Evolutionary conservation across 768 basidiomycete species (phyloP), one percentile per base, ranked within the genome.

Genomic region (Leccinellum rugosiceps): DNA sequence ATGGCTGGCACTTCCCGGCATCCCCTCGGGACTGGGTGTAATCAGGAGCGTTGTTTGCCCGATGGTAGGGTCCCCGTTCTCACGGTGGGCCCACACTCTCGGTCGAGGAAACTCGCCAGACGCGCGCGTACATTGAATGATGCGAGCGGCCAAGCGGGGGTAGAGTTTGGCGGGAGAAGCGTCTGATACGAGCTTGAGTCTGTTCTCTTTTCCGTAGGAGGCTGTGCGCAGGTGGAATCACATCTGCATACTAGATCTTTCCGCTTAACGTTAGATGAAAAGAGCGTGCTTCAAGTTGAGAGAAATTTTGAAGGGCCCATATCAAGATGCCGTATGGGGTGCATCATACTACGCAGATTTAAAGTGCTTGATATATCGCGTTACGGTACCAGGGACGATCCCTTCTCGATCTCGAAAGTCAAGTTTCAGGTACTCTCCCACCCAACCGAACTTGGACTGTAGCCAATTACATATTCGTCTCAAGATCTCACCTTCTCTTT

Each of bases 301-400:
- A 58, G 66, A 3, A 58, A 53, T 67, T 64, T 60, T 71, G 60
- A 53, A 62, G 60, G 63, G 52, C 57, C 61, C 58, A 64, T 68
- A 69, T 67, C 71, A 63, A 55, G 67, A 69, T 72, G 70, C 70
- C 70, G 70, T 72, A 72, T 62, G 59, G 57, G 63, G 51, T 61
- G 68, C 62, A 65, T 72, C 70, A 71, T 71, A 71, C 58, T 71
- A 71, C 58, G 44, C 67, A 68, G 67, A 72, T 72, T 69, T 68
- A 61, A 55, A 58, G 58, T 65, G 48, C 68, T 68, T 72, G 68
- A 67, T 72, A 67, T 73, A 72, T 72, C 58, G 46, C 38, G 30
- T 72, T 72, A 72, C 71, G 71, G 55, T 66, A 72, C 63, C 64
- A 72, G 72, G 72, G 71, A 67, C 72, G 71, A 72, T 72, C 72